phyloP scores from a whole-genome alignment of 1,139 yeast species.

The Protomyces gravidus region DNA sequence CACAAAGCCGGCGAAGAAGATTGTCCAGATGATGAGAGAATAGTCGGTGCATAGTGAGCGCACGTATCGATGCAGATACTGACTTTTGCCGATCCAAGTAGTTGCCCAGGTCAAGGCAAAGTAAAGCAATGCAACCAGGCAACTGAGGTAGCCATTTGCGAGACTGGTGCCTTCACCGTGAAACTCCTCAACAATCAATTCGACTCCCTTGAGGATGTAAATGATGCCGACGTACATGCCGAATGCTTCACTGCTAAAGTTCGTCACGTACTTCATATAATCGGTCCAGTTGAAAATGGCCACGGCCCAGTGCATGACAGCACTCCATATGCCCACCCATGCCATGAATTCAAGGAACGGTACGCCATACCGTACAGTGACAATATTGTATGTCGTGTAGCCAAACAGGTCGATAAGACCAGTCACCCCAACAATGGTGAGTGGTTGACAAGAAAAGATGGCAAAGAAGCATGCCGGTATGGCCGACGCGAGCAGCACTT shows the following conservation, averaged over 20 bases:
- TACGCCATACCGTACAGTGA: conserved; percentile 53
- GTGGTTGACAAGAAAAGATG: conserved; percentile 77
- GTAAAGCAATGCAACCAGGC: conserved; percentile 68
- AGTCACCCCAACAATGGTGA: conserved; percentile 96
- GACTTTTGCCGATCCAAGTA: conserved; percentile 58
- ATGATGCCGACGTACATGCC: conserved; percentile 86
- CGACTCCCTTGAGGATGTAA: conserved; percentile 88
- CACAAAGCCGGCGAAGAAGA: conserved; percentile 85
- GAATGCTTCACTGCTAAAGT: conserved; percentile 86
- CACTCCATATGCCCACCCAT: conserved; percentile 91
- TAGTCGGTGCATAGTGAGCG: conserved; percentile 78
- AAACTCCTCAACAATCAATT: conserved; percentile 71
- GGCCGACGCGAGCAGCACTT: conserved; percentile 75
- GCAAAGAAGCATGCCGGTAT: conserved; percentile 89
- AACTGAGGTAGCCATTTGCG: conserved; percentile 72
- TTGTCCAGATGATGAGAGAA: conserved; percentile 73
- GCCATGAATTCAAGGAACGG: conserved; percentile 91
- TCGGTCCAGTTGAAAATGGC: conserved; percentile 69
- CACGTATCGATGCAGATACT: conserved; percentile 54
- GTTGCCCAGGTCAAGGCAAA: conserved; percentile 68
- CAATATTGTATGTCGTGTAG: conserved; percentile 80
- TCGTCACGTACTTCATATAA: conserved; percentile 66
- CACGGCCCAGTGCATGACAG: conserved; percentile 69
- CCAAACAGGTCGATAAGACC: conserved; percentile 85
- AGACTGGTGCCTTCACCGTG: conserved; percentile 38